A percentile compares a stretch with the other conserved stretches of the same genome.
Conservation (phyloP, 1,139 yeast genomes). For the Yamadazyma songkhlaensis region DNA sequence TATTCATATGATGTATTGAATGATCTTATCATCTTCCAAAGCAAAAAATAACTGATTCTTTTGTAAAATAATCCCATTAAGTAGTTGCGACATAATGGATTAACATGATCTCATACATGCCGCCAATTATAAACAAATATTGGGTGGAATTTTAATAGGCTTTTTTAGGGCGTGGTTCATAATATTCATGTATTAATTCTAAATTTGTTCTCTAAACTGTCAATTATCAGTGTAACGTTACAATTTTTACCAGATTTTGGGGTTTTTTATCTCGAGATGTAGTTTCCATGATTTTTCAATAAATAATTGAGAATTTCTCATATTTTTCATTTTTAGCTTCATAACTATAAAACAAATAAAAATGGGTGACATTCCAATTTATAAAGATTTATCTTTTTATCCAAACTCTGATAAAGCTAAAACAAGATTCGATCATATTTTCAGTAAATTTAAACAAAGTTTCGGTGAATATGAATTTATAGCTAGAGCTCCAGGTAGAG, state of each 20-base stretch:
- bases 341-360: not conserved
- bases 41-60: too few species aligned
- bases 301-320: conserved; percentile 6
- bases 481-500: conserved; percentile 72
- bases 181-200: too few species aligned
- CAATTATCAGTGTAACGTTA: conserved; percentile 11
- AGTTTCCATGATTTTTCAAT: not conserved
- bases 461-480: conserved; percentile 41
- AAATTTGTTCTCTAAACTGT: not conserved
- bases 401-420: conserved; percentile 24
- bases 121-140: not conserved
- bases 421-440: conserved; percentile 25
- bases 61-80: too few species aligned
- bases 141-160: not conserved
- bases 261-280: not conserved
- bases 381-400: conserved; percentile 34
- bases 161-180: too few species aligned
- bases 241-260: conserved; percentile 5
- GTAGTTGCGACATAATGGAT: not conserved
- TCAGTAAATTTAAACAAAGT: conserved; percentile 16
- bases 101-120: not conserved
- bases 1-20: too few species aligned
- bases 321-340: not conserved
- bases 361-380: conserved; percentile 28
- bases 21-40: too few species aligned